These are phyloP conservation scores for Lentinula guzmanii DNA, from an alignment of 768 basidiomycete species.

Conservation along the genomic window DNA sequence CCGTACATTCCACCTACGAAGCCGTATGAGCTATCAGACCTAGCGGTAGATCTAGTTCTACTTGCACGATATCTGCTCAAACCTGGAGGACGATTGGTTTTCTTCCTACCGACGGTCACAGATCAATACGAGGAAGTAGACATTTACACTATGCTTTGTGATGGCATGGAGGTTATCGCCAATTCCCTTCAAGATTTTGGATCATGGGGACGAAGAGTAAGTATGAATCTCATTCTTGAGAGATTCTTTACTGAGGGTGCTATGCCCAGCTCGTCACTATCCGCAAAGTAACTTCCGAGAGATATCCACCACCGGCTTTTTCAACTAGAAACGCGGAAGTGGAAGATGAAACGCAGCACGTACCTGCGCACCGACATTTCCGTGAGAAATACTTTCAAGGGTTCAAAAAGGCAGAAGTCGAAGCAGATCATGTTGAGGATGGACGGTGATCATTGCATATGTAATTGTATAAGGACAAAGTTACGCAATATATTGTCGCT, in stretches of 20 bases:
- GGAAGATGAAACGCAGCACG: conserved; percentile 22
- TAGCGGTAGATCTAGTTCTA: conserved; percentile 76
- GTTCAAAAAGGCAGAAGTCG: conserved; percentile 43
- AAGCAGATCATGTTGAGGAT: not conserved
- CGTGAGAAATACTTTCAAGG: conserved; percentile 83
- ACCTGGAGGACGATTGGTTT: conserved; percentile 85
- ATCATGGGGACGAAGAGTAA: conserved; percentile 87
- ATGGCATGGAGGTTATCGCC: conserved; percentile 83
- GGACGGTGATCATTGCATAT: no score
- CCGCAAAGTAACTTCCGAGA: conserved; percentile 50
- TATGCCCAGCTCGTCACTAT: conserved; percentile 78
- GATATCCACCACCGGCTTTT: conserved; percentile 52
- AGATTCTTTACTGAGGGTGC: not conserved
- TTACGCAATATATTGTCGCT: no score
- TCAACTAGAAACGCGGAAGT: conserved; percentile 5
- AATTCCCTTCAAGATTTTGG: conserved; percentile 94
- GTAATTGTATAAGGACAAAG: no score
- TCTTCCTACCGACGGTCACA: conserved; percentile 90
- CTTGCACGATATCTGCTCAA: conserved; percentile 81
- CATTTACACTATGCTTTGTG: conserved; percentile 67
- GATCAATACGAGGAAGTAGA: conserved; percentile 91
- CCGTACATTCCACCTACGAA: conserved; percentile 86
- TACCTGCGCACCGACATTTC: conserved; percentile 88
- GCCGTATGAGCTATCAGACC: conserved; percentile 86
- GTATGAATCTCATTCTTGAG: conserved; percentile 18